phyloP scores from a whole-genome alignment of 2,329 filamentous ascomycete genomes.

The Pseudopyrenochaeta lycopersici region DNA sequence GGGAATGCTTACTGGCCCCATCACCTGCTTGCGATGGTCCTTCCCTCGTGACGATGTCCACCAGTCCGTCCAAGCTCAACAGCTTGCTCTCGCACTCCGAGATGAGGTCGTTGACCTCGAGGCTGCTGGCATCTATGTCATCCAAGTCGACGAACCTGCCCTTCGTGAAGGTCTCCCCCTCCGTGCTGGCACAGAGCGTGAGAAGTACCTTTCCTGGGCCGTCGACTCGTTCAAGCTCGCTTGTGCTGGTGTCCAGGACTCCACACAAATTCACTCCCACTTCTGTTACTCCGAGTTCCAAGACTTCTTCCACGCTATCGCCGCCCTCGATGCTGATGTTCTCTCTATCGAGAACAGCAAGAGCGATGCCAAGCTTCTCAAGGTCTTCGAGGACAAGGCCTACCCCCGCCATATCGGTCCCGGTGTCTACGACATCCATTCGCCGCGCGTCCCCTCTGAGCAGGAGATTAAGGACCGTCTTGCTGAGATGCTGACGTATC shows the following conservation, averaged over 20 bases:
- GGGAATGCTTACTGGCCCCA: constrained; percentile 99
- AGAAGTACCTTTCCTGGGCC: constrained; percentile 96
- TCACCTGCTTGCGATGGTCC: constrained; percentile 98
- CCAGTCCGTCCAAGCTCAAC: constrained; percentile 98
- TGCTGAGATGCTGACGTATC: constrained; percentile 94
- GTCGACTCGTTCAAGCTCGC: constrained; percentile 98
- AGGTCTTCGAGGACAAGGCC: constrained; percentile 96
- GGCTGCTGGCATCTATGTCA: constrained; percentile 94
- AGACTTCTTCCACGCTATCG: constrained; percentile 99
- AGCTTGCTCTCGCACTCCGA: constrained; percentile 96
- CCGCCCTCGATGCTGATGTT: constrained; percentile 96
- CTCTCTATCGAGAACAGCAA: constrained; percentile 99
- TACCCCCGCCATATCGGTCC: constrained; percentile 99
- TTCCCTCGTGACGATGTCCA: constrained; percentile 99
- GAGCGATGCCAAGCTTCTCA: constrained; percentile 98
- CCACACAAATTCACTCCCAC: constrained; percentile 99
- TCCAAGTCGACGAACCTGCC: constrained; percentile 99
- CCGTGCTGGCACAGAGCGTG: constrained; percentile 90
- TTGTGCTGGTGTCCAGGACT: constrained; percentile 90
- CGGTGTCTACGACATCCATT: constrained; percentile 99
- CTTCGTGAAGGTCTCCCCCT: constrained; percentile 99
- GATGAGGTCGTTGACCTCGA: constrained; percentile 99
- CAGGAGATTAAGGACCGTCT: constrained; percentile 98
- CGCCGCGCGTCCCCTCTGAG: constrained; percentile 94
- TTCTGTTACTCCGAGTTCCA: constrained; percentile 99